phyloP scores from a whole-genome alignment of 2,329 filamentous ascomycete species.

The Pyricularia sp. region DNA sequence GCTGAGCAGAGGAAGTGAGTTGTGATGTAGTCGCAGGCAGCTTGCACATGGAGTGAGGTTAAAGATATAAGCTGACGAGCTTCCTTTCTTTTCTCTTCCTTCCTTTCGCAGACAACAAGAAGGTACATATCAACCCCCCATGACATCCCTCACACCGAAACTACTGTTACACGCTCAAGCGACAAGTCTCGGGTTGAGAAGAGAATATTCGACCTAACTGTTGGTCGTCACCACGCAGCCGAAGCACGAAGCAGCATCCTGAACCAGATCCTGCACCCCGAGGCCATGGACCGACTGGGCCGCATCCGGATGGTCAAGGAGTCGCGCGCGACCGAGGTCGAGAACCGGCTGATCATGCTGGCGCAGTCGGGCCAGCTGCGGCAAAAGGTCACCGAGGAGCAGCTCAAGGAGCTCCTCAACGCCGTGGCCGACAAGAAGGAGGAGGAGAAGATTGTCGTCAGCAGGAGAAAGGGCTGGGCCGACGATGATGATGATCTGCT shows the following conservation, averaged over 20 bases:
- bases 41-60: neutral
- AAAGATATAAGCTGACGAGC: neutral
- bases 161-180: neutral
- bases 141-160: neutral
- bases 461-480: slow-evolving; percentile 71
- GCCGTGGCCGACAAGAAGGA: slow-evolving; percentile 72
- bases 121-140: slow-evolving; percentile 20
- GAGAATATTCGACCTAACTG: neutral
- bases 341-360: slow-evolving; percentile 87
- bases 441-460: slow-evolving; percentile 81
- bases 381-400: slow-evolving; percentile 80
- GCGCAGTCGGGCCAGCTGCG: slow-evolving; percentile 81
- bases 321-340: slow-evolving; percentile 78
- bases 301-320: slow-evolving; percentile 95
- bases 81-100: neutral
- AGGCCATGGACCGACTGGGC: slow-evolving; percentile 84
- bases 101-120: slow-evolving; percentile 32
- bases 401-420: slow-evolving; percentile 84
- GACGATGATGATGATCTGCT: slow-evolving; percentile 74
- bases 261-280: slow-evolving; percentile 86
- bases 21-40: neutral
- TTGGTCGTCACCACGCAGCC: slow-evolving; percentile 23
- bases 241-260: slow-evolving; percentile 73
- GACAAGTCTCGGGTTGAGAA: neutral
- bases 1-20: slow-evolving; percentile 59